Percentiles rank a stretch among this genome's conserved stretches.
Evolutionary conservation across 2,329 filamentous ascomycete species (phyloP).

Genomic region (Pyricularia pennisetigena): DNA sequence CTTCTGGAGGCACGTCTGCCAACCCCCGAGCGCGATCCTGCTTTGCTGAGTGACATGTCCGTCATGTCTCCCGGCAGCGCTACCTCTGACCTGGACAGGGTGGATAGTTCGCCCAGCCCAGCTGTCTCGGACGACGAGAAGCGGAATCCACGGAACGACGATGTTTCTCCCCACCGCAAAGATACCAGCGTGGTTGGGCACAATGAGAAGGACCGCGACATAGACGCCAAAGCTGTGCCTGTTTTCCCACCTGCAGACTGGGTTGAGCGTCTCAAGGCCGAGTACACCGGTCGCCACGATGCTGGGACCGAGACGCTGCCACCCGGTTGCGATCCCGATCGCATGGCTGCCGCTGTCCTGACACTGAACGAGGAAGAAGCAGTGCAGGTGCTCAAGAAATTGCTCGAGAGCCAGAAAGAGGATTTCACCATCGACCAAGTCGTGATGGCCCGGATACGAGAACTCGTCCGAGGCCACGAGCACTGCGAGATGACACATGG

Average conservation of each 20-base stretch:
- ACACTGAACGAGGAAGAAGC: neutral
- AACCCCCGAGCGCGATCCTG: neutral
- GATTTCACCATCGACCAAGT: slow-evolving; percentile 18
- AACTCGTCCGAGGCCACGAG: slow-evolving; percentile 15
- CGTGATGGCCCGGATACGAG: slow-evolving; percentile 12
- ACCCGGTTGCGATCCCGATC: slow-evolving; percentile 2
- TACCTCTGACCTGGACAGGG: neutral
- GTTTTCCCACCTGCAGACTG: slow-evolving; percentile 1
- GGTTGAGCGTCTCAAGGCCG: slow-evolving; percentile 4
- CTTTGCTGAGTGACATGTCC: neutral
- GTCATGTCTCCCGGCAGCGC: neutral
- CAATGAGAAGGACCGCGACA: neutral
- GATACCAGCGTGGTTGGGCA: neutral
- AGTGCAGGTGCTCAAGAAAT: slow-evolving; percentile 5
- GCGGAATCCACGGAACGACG: neutral
- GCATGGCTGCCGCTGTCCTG: neutral
- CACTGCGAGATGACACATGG: slow-evolving; percentile 17
- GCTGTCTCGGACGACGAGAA: neutral
- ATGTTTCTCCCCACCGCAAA: neutral
- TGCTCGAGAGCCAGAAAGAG: slow-evolving; percentile 14
- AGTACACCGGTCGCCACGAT: slow-evolving; percentile 3
- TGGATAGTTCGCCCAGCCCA: neutral
- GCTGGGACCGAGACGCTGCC: neutral
- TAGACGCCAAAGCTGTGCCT: neutral
- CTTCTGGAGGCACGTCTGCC: neutral